A percentile compares a stretch with the other conserved stretches of the same genome.
These are phyloP conservation scores for Cordyceps farinosa DNA, from an alignment of 2,329 filamentous ascomycete genomes.

Conservation along the genomic window DNA sequence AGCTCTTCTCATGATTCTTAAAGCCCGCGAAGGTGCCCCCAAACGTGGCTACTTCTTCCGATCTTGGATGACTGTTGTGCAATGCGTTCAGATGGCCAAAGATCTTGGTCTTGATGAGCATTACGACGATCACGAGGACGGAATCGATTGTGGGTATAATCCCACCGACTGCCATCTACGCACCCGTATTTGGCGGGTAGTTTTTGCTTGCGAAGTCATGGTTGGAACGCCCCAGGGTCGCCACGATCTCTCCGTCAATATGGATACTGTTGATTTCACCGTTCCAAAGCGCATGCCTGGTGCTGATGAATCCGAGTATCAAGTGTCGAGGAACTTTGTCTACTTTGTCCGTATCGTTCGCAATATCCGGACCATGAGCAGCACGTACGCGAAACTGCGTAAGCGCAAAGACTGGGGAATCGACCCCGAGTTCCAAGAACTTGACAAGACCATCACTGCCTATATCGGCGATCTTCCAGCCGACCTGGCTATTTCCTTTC, in stretches of 20 bases:
- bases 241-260: constrained; percentile 70
- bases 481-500: constrained; percentile 75
- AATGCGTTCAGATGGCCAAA: constrained; percentile 88
- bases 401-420: constrained; percentile 82
- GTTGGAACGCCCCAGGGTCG: constrained; percentile 89
- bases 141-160: constrained; percentile 64
- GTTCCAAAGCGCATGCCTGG: constrained; percentile 61
- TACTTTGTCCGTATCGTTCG: constrained; percentile 75
- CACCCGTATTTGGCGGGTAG: constrained; percentile 83
- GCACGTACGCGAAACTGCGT: constrained; percentile 69
- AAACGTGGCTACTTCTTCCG: constrained; percentile 95
- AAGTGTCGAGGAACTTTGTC: constrained; percentile 77
- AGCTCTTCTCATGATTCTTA: constrained; percentile 80
- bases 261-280: constrained; percentile 72
- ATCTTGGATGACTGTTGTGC: constrained; percentile 94
- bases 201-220: constrained; percentile 86
- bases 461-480: constrained; percentile 75
- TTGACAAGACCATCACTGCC: constrained; percentile 71
- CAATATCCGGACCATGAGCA: constrained; percentile 74
- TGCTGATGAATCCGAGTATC: constrained; percentile 70
- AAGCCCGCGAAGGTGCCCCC: constrained; percentile 86
- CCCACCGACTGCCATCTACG: constrained; percentile 77
- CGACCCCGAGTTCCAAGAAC: constrained; percentile 75
- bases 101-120: constrained; percentile 89
- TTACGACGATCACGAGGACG: constrained; percentile 70